Conservation (phyloP, 306 rosid species). For the Castanopsis chinensis region DNA sequence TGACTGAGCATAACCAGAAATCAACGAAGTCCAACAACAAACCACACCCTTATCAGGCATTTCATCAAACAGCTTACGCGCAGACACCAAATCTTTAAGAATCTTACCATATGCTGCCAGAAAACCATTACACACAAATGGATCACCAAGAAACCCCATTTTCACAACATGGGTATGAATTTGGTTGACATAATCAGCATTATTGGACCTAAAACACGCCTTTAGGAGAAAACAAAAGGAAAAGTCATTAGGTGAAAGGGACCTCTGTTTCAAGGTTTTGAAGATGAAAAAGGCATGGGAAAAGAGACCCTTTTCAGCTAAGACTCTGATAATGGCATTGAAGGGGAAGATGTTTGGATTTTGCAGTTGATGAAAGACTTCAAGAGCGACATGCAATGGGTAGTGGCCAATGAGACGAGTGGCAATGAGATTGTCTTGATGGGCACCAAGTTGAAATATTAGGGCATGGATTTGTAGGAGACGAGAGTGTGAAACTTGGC, state of each 20-base stretch:
- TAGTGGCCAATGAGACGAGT: constrained; percentile 67
- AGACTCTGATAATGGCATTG: constrained; percentile 56
- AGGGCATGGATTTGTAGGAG: constrained; percentile 60
- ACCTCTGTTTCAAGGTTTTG: constrained; percentile 28
- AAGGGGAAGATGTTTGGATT: constrained; percentile 56
- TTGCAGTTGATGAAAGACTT: constrained; percentile 40
- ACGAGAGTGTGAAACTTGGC: constrained; percentile 28
- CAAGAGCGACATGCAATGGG: constrained; percentile 36
- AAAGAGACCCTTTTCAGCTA: constrained; percentile 39
- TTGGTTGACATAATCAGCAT: constrained; percentile 32
- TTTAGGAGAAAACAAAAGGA: constrained; percentile 61
- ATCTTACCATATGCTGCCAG: constrained; percentile 41
- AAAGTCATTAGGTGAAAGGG: constrained; percentile 51
- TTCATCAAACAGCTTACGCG: constrained; percentile 56
- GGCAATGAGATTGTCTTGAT: constrained; percentile 53
- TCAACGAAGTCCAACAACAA: constrained; percentile 54
- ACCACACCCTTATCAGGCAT: constrained; percentile 37
- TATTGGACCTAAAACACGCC: constrained; percentile 31
- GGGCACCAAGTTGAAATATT: constrained; percentile 41
- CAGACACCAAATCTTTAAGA: constrained; percentile 34
- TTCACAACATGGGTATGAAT: constrained; percentile 47
- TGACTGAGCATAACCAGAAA: constrained; percentile 44
- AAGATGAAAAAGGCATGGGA: constrained; percentile 33
- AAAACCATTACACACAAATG: constrained; percentile 43
- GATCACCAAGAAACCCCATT: constrained; percentile 33